Conservation (phyloP, 2,329 filamentous ascomycete genomes). For the Epichloe sibirici region DNA sequence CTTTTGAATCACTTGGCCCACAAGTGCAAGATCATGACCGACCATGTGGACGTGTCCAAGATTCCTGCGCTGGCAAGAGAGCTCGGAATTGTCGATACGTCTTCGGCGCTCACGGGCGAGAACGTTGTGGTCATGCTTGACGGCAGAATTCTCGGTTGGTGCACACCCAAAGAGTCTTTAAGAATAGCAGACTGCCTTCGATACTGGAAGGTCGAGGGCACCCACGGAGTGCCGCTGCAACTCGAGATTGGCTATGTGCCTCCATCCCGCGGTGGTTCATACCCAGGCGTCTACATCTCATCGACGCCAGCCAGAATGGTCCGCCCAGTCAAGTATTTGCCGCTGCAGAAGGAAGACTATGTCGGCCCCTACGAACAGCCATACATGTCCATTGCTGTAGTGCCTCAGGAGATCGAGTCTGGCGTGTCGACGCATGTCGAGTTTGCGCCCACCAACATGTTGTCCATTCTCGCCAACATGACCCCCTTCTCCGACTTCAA, state of each 20-base stretch:
- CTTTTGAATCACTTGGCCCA: slow-evolving; percentile 90
- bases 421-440: slow-evolving; percentile 89
- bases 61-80: slow-evolving; percentile 64
- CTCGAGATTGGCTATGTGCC: slow-evolving; percentile 91
- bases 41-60: slow-evolving; percentile 58
- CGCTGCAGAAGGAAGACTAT: slow-evolving; percentile 72
- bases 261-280: slow-evolving; percentile 80
- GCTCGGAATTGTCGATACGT: slow-evolving; percentile 64
- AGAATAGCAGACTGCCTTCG: slow-evolving; percentile 76
- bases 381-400: slow-evolving; percentile 94
- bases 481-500: slow-evolving; percentile 99
- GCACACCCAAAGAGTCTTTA: slow-evolving; percentile 69
- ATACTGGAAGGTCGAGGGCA: slow-evolving; percentile 90
- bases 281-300: slow-evolving; percentile 90
- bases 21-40: slow-evolving; percentile 82
- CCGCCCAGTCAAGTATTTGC: slow-evolving; percentile 82
- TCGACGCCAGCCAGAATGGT: slow-evolving; percentile 79
- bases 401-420: slow-evolving; percentile 77
- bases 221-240: slow-evolving; percentile 64
- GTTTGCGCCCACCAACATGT: slow-evolving; percentile 86
- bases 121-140: slow-evolving; percentile 85
- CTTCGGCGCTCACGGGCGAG: slow-evolving; percentile 68
- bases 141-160: slow-evolving; percentile 82
- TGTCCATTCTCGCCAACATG: slow-evolving; percentile 96
- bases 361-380: slow-evolving; percentile 93